Base-by-base conservation (phyloP, 352 stramenopile species). In the Phytophthora uliginosa region DNA sequence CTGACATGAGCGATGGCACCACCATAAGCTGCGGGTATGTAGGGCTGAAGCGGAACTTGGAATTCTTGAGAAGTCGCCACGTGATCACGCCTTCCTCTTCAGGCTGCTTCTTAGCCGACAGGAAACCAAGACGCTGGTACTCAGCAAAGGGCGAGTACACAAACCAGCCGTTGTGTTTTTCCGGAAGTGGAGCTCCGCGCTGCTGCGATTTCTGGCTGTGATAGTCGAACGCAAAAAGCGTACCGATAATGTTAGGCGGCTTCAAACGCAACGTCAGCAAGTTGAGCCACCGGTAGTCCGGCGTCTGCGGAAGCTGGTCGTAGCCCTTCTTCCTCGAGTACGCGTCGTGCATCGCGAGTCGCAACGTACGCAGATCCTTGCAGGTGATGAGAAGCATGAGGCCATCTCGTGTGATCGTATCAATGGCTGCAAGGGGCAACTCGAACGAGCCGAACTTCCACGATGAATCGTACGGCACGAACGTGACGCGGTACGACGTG, bases 21-120 rank as follows among this genome's bases (percentile, higher is more conserved):
- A 98, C 89, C 81, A 99, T 93, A 17, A 98, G 85, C 52, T 94
- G 90, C 4, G 98, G 98, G 74, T 99, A 99, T 24, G 96, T 98
- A 13, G 90, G 84, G 63, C 93, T 99, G 67, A 99, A 91, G 42
- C 83, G 84, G 77, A 97, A 98, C 71, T 94, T 95, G 63, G 85
- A 94, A 61, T 97, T 97, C 75, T 96, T 96, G 18, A 97, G 79
- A 60, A 96, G 69, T 34, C 92, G 76, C 94, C 93, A 98, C 22
- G 85, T 86, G 36, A 94, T 87, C 48, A 76, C 59, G 2, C 66
- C 73, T 55, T 74, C 74, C 42, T 78, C 71, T 53, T 78, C 70
- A 1, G 40, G 59, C 33, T 73, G 67, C n/a, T 76, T 85, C 64
- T 78, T 82, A 1, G 76, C 63, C 8, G 81, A 81, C 12, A 97